Percentiles rank a stretch among this genome's conserved stretches.
Evolutionary conservation across 2,329 filamentous ascomycete genomes (phyloP).

Genomic region (Fusarium sp.): DNA sequence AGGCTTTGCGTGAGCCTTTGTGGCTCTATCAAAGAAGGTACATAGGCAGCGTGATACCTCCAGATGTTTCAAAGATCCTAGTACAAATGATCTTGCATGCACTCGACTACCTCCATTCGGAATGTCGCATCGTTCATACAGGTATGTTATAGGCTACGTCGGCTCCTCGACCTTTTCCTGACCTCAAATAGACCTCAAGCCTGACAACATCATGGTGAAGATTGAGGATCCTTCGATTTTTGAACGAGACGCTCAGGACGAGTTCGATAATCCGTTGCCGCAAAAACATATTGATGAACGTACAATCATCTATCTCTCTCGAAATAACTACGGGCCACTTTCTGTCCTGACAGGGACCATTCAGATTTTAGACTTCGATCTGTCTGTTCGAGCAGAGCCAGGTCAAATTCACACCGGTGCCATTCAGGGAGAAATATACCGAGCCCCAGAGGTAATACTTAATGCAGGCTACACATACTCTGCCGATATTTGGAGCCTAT

Average conservation of each 20-base stretch:
- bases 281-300: slow-evolving; percentile 24
- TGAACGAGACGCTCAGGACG: slow-evolving; percentile 30
- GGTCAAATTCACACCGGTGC: slow-evolving; percentile 17
- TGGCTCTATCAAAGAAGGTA: slow-evolving; percentile 40
- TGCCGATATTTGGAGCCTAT: slow-evolving; percentile 43
- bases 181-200: slow-evolving; percentile 30
- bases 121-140: slow-evolving; percentile 40
- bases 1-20: slow-evolving; percentile 38
- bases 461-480: slow-evolving; percentile 34
- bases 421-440: slow-evolving; percentile 31
- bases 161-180: not conserved
- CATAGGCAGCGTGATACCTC: slow-evolving; percentile 29
- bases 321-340: slow-evolving; percentile 38
- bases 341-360: slow-evolving; percentile 22
- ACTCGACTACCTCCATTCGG: slow-evolving; percentile 40
- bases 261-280: slow-evolving; percentile 34
- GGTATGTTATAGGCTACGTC: not conserved
- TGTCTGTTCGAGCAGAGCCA: slow-evolving; percentile 4
- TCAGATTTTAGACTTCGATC: slow-evolving; percentile 36
- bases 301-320: slow-evolving; percentile 40
- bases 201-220: slow-evolving; percentile 37
- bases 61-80: slow-evolving; percentile 35
- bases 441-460: slow-evolving; percentile 37
- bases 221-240: slow-evolving; percentile 33
- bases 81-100: slow-evolving; percentile 39